Conservation (phyloP, 331 rosid genomes). For the Saraca asoca region DNA sequence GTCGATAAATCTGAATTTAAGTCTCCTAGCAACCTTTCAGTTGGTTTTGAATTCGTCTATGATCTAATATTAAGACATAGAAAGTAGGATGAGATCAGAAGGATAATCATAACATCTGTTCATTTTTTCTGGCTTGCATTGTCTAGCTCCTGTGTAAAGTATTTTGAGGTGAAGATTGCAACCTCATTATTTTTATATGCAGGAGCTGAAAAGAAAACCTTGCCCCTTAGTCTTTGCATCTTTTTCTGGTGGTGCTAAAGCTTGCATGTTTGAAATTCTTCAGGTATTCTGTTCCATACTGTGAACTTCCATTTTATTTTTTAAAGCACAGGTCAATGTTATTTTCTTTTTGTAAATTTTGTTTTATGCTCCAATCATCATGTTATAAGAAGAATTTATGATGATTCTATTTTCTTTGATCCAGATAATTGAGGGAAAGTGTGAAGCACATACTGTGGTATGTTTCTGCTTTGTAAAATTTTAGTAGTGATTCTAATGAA, state of each 20-base stretch:
- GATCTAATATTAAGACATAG: conserved; percentile 11
- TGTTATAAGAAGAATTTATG: background rate
- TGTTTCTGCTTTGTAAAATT: conserved; percentile 28
- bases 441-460: conserved; percentile 71
- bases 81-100: background rate
- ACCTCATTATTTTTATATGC: conserved; percentile 23
- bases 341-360: background rate
- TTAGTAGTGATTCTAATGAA: conserved; percentile 16
- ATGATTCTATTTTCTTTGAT: conserved; percentile 31
- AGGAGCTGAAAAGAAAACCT: conserved; percentile 78
- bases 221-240: conserved; percentile 87
- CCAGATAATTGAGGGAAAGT: conserved; percentile 78
- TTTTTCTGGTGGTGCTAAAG: conserved; percentile 92
- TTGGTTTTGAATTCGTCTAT: conserved; percentile 15
- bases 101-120: too few species aligned
- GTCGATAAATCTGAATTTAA: conserved; percentile 2
- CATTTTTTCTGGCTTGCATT: too few species aligned
- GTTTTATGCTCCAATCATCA: conserved; percentile 13
- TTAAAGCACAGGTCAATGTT: background rate
- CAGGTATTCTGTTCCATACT: conserved; percentile 60
- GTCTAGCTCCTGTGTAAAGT: too few species aligned
- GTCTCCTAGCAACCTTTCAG: background rate
- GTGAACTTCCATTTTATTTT: background rate
- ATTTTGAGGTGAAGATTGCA: conserved; percentile 12
- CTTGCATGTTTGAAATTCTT: conserved; percentile 84